Evolutionary conservation across 1,284 basidiomycete genomes (phyloP).

Genomic region (Naganishia cerealis): DNA sequence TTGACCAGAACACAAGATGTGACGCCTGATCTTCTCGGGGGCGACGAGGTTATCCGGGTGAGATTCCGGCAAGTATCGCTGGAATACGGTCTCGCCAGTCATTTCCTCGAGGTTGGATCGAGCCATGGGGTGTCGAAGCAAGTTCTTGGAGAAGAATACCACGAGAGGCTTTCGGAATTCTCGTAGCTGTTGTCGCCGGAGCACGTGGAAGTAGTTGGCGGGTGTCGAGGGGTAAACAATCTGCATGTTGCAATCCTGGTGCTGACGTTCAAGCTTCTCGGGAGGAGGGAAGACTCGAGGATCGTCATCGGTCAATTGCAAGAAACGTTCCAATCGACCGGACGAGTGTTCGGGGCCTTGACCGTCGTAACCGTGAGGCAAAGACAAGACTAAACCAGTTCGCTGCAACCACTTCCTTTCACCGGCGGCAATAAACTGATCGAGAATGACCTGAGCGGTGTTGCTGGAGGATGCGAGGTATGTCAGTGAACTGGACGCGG

Average conservation of each 20-base stretch:
- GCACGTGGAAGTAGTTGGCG: conserved; percentile 93
- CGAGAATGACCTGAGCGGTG: conserved; percentile 96
- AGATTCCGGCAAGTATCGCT: conserved; percentile 86
- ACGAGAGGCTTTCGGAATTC: conserved; percentile 96
- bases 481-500: background rate
- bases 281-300: conserved; percentile 84
- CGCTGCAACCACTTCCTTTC: conserved; percentile 99
- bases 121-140: conserved; percentile 89
- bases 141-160: conserved; percentile 92
- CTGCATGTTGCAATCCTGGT: conserved; percentile 99
- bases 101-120: conserved; percentile 86
- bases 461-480: conserved; percentile 56
- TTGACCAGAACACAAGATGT: conserved; percentile 89
- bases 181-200: conserved; percentile 89
- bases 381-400: conserved; percentile 83
- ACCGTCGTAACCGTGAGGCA: conserved; percentile 97
- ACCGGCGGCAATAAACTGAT: conserved; percentile 97
- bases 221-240: conserved; percentile 95
- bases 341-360: conserved; percentile 99
- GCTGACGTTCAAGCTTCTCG: conserved; percentile 89
- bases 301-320: conserved; percentile 97
- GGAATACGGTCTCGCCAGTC: conserved; percentile 82
- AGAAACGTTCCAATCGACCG: conserved; percentile 91
- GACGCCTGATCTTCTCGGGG: conserved; percentile 83
- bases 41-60: conserved; percentile 70